Base-by-base conservation (phyloP, 108 stramenopile species). In the Parietichytrium sp. region DNA sequence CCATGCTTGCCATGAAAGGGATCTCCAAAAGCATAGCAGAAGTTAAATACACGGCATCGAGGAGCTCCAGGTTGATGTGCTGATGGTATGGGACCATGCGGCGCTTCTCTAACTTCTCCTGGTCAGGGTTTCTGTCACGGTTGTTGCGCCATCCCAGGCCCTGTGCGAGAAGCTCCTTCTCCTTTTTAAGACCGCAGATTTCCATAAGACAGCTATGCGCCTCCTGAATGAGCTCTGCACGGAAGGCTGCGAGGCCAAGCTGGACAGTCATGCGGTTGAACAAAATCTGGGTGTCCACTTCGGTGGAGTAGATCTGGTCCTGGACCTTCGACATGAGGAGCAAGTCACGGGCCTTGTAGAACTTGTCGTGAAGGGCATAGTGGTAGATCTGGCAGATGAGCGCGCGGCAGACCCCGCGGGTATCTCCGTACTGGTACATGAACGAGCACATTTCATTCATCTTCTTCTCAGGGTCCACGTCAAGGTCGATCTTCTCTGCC, bases 1-100 rank as follows among this genome's bases (percentile, higher is more conserved):
- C 85, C 25, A 80, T 82, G 15, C 86, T 84, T 15, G 97, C 97
- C 94, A 98, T 96, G 85, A 94, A 94, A 61, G 98, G 98, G 78
- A 98, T 92, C 91, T 99, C 97, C 27, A 97, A 89, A 47, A 99
- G 86, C 98, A 99, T 99, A 79, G 98, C 98, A 78, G 89, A 89
- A 55, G 96, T 97, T 82, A 98, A 87, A 84, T 97, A 96, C 81
- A 93, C 94, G 23, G 94, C 95, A 81, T 99, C 98, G 61, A 99
- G 82, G 82, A 99, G 86, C 82, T 99, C 98, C 54, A 96, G 86
- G 83, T 96, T 96, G 88, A 97, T 91, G 84, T 97, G 95, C 87
- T 93, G 93, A 82, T 97, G 94, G 87, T 93, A 97, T 4, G 96
- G 95, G 49, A 96, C 89, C 81, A 96, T 96, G 16, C 98, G 91